A percentile compares a stretch with the other conserved stretches of the same genome.
These are phyloP conservation scores for Massariosphaeria phaeospora DNA, from an alignment of 495 filamentous ascomycete species.

Conservation along the genomic window DNA sequence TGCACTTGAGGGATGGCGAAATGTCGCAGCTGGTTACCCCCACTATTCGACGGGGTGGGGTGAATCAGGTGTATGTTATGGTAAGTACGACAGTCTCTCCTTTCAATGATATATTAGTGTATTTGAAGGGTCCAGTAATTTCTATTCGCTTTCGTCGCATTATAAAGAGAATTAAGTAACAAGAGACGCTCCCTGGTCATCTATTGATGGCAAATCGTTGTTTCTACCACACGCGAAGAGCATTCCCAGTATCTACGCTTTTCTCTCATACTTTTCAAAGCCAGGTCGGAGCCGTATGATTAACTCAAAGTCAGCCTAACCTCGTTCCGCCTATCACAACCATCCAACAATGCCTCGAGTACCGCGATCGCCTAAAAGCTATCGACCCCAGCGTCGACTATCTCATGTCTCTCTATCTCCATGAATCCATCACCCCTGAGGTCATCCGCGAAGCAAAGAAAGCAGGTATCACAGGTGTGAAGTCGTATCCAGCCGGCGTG, in stretches of 20 bases:
- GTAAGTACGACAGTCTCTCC: conserved; percentile 38
- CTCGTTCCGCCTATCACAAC: conserved; percentile 71
- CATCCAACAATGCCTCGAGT: conserved; percentile 68
- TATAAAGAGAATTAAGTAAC: no score
- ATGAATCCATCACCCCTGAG: conserved; percentile 70
- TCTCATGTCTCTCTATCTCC: conserved; percentile 86
- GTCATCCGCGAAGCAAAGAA: conserved; percentile 67
- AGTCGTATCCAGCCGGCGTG: conserved; percentile 52
- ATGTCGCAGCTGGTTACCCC: conserved; percentile 82
- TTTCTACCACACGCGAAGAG: no score
- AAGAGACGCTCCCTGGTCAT: no score
- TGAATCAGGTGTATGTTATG: conserved; percentile 82
- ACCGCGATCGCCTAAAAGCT: conserved; percentile 59
- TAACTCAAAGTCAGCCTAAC: conserved; percentile 64
- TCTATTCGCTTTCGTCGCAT: no score
- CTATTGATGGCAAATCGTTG: no score
- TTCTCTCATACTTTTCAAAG: no score
- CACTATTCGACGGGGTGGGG: conserved; percentile 64
- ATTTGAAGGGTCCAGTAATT: no score
- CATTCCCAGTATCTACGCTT: no score
- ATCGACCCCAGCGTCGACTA: conserved; percentile 70
- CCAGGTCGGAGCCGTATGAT: no score
- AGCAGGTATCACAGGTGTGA: conserved; percentile 61
- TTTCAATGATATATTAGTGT: not conserved
- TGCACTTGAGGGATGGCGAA: conserved; percentile 65